Evolutionary conservation across 768 basidiomycete species (phyloP), one percentile per base, ranked within the genome.

Genomic region (Leucosporidium creatinivorum): DNA sequence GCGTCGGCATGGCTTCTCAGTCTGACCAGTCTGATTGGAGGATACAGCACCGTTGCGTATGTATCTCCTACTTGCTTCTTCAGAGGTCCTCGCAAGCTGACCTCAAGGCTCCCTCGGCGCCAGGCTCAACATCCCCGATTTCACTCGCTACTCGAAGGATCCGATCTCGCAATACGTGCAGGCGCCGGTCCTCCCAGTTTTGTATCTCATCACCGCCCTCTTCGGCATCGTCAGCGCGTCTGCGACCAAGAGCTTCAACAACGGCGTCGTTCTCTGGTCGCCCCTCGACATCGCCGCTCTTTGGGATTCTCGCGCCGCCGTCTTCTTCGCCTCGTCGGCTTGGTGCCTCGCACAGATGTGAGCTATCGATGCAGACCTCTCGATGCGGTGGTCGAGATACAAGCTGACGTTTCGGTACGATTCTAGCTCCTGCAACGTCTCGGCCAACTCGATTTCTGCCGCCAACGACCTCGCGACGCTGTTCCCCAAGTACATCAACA

Each of bases 1-100:
- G 82, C 83, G n/a, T 90, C 89, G 87, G 87, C 84, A 3, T 92
- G 88, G 88, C 78, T 94, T 28, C 31, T 28, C 1, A 36, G 31
- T 4, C 78, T 93, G 61, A 82, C 82, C 62, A 84, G 85, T 0
- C 74, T 93, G 68, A 93, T 93, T 21, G 89, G 89, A 0, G 83
- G 84, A 69, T 92, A 87, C 77, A 76, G 79, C 23, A 78, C 78
- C 5, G 64, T 78, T 18, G 50, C 49, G 39, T 44, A 17, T 12
- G 39, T 44, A 17, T 12, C 8, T 17, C 15, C 39, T 10, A 13
- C 8, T 9, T 44, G 15, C 39, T 13, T 44, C 39, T 44, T 15
- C 3, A 44, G 8, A 44, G 33, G 33, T 36, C 15, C 39, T 2
- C 15, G 3, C 39, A 7, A 33, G 33, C 33, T 10, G 33, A 33